Percentiles rank a stretch among this genome's conserved stretches.
These are phyloP conservation scores for Colletotrichum truncatum DNA, from an alignment of 2,329 filamentous ascomycete species.

Conservation along the genomic window DNA sequence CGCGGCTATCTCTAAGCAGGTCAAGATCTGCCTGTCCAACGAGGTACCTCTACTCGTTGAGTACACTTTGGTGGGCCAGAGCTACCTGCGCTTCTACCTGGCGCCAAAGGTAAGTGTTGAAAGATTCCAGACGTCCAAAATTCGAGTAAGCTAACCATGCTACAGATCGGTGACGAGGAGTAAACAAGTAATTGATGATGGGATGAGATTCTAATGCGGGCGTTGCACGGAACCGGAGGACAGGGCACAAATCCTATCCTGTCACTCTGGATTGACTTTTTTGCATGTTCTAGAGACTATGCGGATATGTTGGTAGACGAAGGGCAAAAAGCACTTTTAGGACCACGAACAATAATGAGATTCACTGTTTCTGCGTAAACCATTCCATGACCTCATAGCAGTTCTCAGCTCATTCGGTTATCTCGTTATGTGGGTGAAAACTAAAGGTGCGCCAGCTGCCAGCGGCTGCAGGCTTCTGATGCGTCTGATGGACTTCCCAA, in stretches of 20 bases:
- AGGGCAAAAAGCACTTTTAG: slow-evolving; percentile 25
- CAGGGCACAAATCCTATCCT: slow-evolving; percentile 14
- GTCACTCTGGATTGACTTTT: slow-evolving; percentile 30
- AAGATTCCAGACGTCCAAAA: background rate
- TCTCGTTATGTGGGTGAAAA: background rate
- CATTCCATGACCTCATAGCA: background rate
- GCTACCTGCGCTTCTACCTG: slow-evolving; percentile 95
- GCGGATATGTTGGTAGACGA: slow-evolving; percentile 17
- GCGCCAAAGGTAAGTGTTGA: slow-evolving; percentile 83
- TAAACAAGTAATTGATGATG: slow-evolving; percentile 34
- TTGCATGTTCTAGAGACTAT: slow-evolving; percentile 27
- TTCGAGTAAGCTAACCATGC: slow-evolving; percentile 6
- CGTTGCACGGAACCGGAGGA: slow-evolving; percentile 29
- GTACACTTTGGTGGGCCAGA: slow-evolving; percentile 82
- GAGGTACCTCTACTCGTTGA: slow-evolving; percentile 97
- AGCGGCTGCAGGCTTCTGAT: background rate
- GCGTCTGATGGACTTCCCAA: background rate
- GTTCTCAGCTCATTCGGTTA: background rate
- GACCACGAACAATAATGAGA: slow-evolving; percentile 29
- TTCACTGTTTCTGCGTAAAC: slow-evolving; percentile 21
- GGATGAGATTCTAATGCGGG: slow-evolving; percentile 25
- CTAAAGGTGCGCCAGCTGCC: slow-evolving; percentile 9
- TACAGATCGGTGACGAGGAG: slow-evolving; percentile 51
- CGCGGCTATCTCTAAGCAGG: slow-evolving; percentile 79
- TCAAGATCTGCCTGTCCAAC: slow-evolving; percentile 93